Percentiles rank a stretch among this genome's conserved stretches.
Evolutionary conservation across 306 rosid species (phyloP).

Genomic region (Prunus mira): DNA sequence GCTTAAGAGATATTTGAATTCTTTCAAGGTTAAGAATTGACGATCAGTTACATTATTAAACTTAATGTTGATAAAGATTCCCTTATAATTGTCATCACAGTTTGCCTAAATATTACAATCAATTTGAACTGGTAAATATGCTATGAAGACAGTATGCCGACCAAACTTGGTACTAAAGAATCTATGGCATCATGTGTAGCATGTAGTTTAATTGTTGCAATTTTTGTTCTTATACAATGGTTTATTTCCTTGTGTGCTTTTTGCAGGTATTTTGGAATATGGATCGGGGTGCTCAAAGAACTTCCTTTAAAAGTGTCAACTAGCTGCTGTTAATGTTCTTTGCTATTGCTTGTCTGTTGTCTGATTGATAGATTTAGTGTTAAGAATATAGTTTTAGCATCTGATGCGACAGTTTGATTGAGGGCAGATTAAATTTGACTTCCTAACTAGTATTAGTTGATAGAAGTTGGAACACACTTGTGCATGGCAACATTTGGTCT

Average conservation of each 20-base stretch:
- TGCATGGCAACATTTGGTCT: no score
- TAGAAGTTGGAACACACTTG: no score
- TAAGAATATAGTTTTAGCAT: no score
- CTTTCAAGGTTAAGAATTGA: not conserved
- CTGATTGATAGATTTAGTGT: no score
- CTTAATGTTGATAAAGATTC: not conserved
- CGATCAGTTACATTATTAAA: not conserved
- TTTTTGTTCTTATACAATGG: not conserved
- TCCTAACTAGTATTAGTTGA: no score
- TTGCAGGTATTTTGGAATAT: not conserved
- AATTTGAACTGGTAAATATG: not conserved
- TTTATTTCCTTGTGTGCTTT: not conserved
- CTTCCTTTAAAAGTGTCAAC: not conserved
- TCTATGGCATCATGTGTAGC: not conserved
- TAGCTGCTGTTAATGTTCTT: no score
- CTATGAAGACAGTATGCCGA: not conserved
- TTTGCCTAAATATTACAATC: not conserved
- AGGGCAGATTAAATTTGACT: conserved; percentile 12
- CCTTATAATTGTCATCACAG: not conserved
- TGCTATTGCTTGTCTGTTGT: no score
- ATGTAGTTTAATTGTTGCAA: not conserved
- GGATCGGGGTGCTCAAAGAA: not conserved
- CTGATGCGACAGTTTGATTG: no score
- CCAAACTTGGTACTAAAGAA: not conserved
- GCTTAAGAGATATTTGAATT: not conserved